phyloP scores from a whole-genome alignment of 2,329 filamentous ascomycete genomes.

The Allantophomopsis lycopodina region DNA sequence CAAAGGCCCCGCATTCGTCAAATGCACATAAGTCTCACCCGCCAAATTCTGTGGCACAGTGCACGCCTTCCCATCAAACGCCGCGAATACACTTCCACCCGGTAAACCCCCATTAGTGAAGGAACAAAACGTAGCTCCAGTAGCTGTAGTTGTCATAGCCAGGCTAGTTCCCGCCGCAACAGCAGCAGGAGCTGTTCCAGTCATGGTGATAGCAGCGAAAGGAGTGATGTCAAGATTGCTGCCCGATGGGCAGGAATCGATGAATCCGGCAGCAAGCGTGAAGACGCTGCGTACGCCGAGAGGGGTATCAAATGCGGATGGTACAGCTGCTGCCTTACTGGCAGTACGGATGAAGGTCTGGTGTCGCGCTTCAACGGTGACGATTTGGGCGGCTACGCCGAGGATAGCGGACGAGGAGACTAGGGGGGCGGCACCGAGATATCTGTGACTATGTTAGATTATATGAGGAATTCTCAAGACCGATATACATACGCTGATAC shows the following conservation, averaged over 20 bases:
- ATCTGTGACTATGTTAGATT: slow-evolving; percentile 14
- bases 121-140: slow-evolving; percentile 45
- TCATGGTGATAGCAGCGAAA: slow-evolving; percentile 44
- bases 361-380: slow-evolving; percentile 61
- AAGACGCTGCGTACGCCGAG: slow-evolving; percentile 58
- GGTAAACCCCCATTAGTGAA: slow-evolving; percentile 48
- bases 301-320: slow-evolving; percentile 57
- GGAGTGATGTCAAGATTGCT: slow-evolving; percentile 48
- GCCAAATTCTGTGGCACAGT: slow-evolving; percentile 45
- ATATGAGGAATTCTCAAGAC: neutral
- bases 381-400: slow-evolving; percentile 52
- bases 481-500: slow-evolving; percentile 44
- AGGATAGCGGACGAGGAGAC: slow-evolving; percentile 46
- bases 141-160: slow-evolving; percentile 34
- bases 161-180: slow-evolving; percentile 27
- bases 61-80: slow-evolving; percentile 41
- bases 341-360: slow-evolving; percentile 58
- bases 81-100: slow-evolving; percentile 44
- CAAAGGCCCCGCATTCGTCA: slow-evolving; percentile 39
- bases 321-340: slow-evolving; percentile 41
- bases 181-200: slow-evolving; percentile 23
- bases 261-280: slow-evolving; percentile 61
- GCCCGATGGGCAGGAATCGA: slow-evolving; percentile 52
- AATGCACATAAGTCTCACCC: slow-evolving; percentile 53
- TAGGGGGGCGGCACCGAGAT: slow-evolving; percentile 56